A percentile compares a stretch with the other conserved stretches of the same genome.
These are phyloP conservation scores for Colletotrichum tanaceti DNA, from an alignment of 2,329 filamentous ascomycete genomes.

Conservation along the genomic window DNA sequence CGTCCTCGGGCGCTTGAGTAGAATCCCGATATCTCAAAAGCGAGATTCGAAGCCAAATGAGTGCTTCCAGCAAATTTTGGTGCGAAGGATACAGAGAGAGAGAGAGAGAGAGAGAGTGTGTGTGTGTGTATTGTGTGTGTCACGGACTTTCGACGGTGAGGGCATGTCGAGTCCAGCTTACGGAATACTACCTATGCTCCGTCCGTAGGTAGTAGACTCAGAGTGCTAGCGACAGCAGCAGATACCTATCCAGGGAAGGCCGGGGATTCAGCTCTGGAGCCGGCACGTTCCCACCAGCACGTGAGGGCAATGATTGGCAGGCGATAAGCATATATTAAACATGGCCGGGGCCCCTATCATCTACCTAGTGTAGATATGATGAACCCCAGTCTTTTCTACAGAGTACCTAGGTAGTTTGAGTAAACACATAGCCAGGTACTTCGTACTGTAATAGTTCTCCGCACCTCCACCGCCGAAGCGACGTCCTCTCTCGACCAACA, in stretches of 20 bases:
- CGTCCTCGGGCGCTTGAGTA: background rate
- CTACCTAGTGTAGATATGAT: background rate
- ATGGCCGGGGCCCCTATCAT: slow-evolving; percentile 9
- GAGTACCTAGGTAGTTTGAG: too few species aligned
- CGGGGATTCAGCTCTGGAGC: slow-evolving; percentile 15
- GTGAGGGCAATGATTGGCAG: slow-evolving; percentile 39
- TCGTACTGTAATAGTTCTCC: slow-evolving; percentile 19
- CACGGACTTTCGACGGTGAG: too few species aligned
- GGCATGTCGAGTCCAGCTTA: background rate
- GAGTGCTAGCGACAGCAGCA: background rate
- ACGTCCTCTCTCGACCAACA: slow-evolving; percentile 21
- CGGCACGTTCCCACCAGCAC: slow-evolving; percentile 20
- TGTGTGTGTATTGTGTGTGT: background rate
- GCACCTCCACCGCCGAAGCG: slow-evolving; percentile 24
- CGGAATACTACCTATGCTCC: too few species aligned
- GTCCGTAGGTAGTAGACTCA: too few species aligned
- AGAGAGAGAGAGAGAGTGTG: background rate
- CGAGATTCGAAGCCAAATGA: background rate
- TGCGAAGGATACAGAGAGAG: too few species aligned
- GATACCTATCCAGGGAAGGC: slow-evolving; percentile 2
- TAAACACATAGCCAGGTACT: too few species aligned
- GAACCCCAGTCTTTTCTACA: too few species aligned
- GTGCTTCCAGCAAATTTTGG: background rate
- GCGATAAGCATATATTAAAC: slow-evolving; percentile 36
- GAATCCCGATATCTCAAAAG: slow-evolving; percentile 29